A percentile compares a stretch with the other conserved stretches of the same genome.
These are phyloP conservation scores for Cardamine resedifolia DNA, from an alignment of 345 rosid genomes.

Conservation along the genomic window DNA sequence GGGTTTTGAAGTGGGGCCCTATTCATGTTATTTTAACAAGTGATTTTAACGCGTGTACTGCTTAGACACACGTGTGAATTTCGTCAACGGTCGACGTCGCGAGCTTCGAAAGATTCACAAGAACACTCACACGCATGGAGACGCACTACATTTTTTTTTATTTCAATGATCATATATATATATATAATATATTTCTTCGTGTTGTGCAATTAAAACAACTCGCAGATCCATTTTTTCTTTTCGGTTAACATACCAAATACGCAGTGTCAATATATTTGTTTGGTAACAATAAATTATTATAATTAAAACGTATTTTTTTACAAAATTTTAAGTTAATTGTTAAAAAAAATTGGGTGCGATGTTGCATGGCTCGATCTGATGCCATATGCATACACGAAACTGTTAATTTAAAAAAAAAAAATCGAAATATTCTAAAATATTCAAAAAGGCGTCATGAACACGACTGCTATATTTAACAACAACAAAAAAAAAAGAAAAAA, in stretches of 20 bases:
- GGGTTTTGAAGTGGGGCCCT: neutral
- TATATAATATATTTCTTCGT: neutral
- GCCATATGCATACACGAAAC: too few relatives aligned
- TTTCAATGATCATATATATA: neutral
- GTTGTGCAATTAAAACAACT: neutral
- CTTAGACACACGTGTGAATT: conserved; percentile 25
- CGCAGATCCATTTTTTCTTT: neutral
- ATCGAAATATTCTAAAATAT: too few relatives aligned
- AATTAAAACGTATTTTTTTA: too few relatives aligned
- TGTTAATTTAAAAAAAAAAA: too few relatives aligned
- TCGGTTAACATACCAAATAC: neutral
- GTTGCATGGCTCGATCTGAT: too few relatives aligned
- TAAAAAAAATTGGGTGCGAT: too few relatives aligned
- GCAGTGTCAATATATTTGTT: too few relatives aligned
- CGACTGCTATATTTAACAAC: too few relatives aligned
- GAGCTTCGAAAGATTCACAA: conserved; percentile 7
- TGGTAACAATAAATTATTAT: too few relatives aligned
- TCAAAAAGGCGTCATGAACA: neutral
- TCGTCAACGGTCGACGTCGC: conserved; percentile 31
- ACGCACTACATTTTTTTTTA: neutral
- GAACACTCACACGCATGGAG: conserved; percentile 36
- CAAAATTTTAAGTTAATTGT: too few relatives aligned
- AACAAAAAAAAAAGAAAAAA: too few relatives aligned
- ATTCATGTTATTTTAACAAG: conserved; percentile 14
- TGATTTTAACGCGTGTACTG: conserved; percentile 31